Evolutionary conservation across 176 grass and related monocot genomes (phyloP).

Genomic region (Oryza coarctata): DNA sequence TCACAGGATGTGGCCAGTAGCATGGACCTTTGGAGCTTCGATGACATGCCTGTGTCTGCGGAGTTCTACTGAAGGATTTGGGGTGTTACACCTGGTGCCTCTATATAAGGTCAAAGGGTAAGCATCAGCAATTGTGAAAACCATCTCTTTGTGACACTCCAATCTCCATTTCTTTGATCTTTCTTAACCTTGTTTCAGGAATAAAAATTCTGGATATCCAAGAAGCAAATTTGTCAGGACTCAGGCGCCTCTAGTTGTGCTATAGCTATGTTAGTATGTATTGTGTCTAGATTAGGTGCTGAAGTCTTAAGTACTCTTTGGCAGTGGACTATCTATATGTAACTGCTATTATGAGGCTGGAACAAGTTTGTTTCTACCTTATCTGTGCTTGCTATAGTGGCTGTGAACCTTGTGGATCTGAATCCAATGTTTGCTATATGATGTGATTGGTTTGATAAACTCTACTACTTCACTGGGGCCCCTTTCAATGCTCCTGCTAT

Average conservation of each 20-base stretch:
- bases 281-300: slow-evolving; percentile 21
- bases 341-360: neutral
- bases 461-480: neutral
- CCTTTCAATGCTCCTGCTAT: neutral
- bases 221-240: slow-evolving; percentile 9
- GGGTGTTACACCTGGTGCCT: neutral
- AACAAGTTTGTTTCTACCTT: slow-evolving; percentile 1
- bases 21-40: slow-evolving; percentile 82
- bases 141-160: neutral
- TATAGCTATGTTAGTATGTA: slow-evolving; percentile 22
- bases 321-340: slow-evolving; percentile 1
- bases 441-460: neutral
- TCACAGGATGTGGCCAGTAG: slow-evolving; percentile 41
- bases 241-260: slow-evolving; percentile 6
- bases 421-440: neutral
- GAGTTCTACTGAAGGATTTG: slow-evolving; percentile 26
- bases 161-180: slow-evolving; percentile 9
- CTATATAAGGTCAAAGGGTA: slow-evolving; percentile 47
- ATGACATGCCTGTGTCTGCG: slow-evolving; percentile 47
- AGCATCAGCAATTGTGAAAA: neutral
- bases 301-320: neutral
- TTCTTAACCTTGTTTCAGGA: slow-evolving; percentile 30
- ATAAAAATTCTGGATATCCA: slow-evolving; percentile 41
- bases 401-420: slow-evolving; percentile 6
- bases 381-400: neutral